A percentile compares a stretch with the other conserved stretches of the same genome.
These are phyloP conservation scores for Seminavis robusta DNA, from an alignment of 108 stramenopile genomes.

Conservation along the genomic window DNA sequence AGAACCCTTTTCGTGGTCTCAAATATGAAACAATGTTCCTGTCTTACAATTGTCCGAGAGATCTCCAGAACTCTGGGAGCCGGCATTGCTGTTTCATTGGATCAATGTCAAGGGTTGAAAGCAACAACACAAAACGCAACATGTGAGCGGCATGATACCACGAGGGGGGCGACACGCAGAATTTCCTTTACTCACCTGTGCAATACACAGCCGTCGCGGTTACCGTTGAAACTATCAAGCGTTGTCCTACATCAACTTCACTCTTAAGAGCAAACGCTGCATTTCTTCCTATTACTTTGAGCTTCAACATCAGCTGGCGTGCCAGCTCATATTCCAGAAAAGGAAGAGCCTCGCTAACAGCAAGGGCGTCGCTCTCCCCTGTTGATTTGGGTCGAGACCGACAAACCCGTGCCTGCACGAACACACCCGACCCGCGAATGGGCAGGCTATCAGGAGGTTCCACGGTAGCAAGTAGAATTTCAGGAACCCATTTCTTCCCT, in stretches of 20 bases:
- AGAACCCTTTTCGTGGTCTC: no score
- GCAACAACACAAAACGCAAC: no score
- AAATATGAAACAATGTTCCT: conserved; percentile 21
- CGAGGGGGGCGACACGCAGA: no score
- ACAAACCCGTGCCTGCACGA: conserved; percentile 94
- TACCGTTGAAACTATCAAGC: conserved; percentile 78
- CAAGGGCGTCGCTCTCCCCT: conserved; percentile 88
- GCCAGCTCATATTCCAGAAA: conserved; percentile 95
- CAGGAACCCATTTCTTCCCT: no score
- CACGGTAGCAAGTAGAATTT: conserved; percentile 66
- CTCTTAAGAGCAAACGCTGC: conserved; percentile 82
- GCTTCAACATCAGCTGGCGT: conserved; percentile 94
- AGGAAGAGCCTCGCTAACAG: conserved; percentile 90
- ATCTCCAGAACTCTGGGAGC: conserved; percentile 80
- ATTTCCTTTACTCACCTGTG: no score
- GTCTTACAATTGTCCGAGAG: conserved; percentile 78
- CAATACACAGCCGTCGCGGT: conserved; percentile 88
- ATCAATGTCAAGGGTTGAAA: no score
- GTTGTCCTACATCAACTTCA: conserved; percentile 81
- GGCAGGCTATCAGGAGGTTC: conserved; percentile 80
- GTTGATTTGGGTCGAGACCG: conserved; percentile 73
- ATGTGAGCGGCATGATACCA: no score
- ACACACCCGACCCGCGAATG: conserved; percentile 84
- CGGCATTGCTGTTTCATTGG: conserved; percentile 91
- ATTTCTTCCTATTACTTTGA: conserved; percentile 91